Evolutionary conservation across 129 eudicot species (phyloP).

Genomic region (Daucus carota): DH1_v3.0 NC_030383.2:51689501-51690000

Average conservation of each 20-base stretch:
- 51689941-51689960: conserved; percentile 21
- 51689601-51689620: not conserved
- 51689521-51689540: conserved; percentile 40
- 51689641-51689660: not conserved
- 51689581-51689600: conserved; percentile 29
- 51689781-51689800: conserved; percentile 52
- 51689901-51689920: conserved; percentile 43
- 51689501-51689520: conserved; percentile 50
- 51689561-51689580: conserved; percentile 59
- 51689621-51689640: not conserved
- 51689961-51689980: not conserved
- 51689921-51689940: conserved; percentile 39
- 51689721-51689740: not conserved
- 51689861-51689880: conserved; percentile 42
- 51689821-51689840: conserved; percentile 42
- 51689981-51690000: not conserved
- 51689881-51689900: conserved; percentile 41
- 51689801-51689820: conserved; percentile 50
- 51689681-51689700: not conserved
- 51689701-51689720: too few relatives aligned
- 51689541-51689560: conserved; percentile 48
- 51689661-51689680: not conserved
- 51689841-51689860: conserved; percentile 47
- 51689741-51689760: not conserved
- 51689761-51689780: conserved; percentile 34